Conservation (phyloP, 208 protist species). For the Porcisia deanei region DNA sequence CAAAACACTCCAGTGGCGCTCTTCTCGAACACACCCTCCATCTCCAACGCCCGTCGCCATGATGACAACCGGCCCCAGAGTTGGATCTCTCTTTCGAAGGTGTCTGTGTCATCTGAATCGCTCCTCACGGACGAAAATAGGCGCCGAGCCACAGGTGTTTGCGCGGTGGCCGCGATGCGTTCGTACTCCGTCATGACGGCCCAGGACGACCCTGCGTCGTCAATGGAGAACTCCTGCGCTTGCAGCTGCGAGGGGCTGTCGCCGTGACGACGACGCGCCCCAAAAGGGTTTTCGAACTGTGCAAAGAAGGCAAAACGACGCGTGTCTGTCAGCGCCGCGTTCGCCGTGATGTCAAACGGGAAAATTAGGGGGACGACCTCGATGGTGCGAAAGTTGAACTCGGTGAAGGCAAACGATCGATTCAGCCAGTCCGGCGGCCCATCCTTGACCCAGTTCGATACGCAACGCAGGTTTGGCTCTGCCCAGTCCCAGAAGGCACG, state of each 20-base stretch:
- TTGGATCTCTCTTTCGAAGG: not conserved
- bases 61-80: constrained; percentile 9
- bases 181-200: constrained; percentile 19
- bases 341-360: constrained; percentile 62
- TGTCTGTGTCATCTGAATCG: not conserved
- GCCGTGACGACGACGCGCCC: not conserved
- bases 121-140: constrained; percentile 9
- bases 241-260: not conserved
- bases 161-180: constrained; percentile 21
- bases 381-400: constrained; percentile 71
- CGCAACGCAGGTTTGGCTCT: constrained; percentile 66
- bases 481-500: constrained; percentile 84
- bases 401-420: constrained; percentile 62
- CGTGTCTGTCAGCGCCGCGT: constrained; percentile 44
- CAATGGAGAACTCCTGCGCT: constrained; percentile 13
- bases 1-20: constrained; percentile 21
- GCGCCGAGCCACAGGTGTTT: constrained; percentile 11
- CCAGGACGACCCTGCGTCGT: constrained; percentile 6
- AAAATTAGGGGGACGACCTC: constrained; percentile 74
- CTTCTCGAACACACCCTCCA: constrained; percentile 13
- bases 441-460: constrained; percentile 64
- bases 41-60: constrained; percentile 20
- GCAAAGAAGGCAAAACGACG: constrained; percentile 70
- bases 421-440: constrained; percentile 56
- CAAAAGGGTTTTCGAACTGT: constrained; percentile 38